A percentile compares a stretch with the other conserved stretches of the same genome.
Conservation (phyloP, 495 filamentous ascomycete species). For the Chaetomium fimeti region DNA sequence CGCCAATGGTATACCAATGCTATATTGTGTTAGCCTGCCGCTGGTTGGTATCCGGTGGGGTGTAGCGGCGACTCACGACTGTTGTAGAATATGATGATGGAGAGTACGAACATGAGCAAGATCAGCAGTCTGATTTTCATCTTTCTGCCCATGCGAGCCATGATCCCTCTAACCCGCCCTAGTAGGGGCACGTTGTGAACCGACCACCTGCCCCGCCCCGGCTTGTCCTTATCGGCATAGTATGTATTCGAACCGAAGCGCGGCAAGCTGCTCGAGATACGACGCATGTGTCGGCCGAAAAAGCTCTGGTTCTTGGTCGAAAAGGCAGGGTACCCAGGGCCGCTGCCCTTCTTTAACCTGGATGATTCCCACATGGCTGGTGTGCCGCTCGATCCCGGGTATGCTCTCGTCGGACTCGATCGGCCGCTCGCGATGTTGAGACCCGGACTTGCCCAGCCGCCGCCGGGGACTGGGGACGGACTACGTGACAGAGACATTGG, state of each 20-base stretch:
- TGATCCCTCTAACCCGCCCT: conserved; percentile 38
- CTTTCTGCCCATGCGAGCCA: conserved; percentile 47
- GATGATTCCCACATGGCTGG: conserved; percentile 81
- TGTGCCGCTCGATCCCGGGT: conserved; percentile 52
- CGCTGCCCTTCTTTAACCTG: conserved; percentile 66
- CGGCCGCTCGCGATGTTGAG: conserved; percentile 67
- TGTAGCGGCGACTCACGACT: conserved; percentile 55
- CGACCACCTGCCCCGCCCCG: conserved; percentile 50
- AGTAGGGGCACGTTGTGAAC: conserved; percentile 39
- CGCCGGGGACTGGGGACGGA: conserved; percentile 74
- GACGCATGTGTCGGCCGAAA: conserved; percentile 74
- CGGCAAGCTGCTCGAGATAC: conserved; percentile 69
- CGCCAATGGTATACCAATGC: conserved; percentile 51
- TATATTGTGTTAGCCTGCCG: conserved; percentile 25
- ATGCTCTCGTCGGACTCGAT: conserved; percentile 59
- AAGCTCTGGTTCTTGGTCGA: conserved; percentile 75
- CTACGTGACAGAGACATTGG: conserved; percentile 82
- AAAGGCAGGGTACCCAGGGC: conserved; percentile 74
- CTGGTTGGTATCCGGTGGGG: background rate
- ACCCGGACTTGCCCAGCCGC: conserved; percentile 85
- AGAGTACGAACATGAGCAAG: conserved; percentile 57
- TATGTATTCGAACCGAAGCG: conserved; percentile 54
- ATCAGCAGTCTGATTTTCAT: conserved; percentile 60
- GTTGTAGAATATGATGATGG: conserved; percentile 64
- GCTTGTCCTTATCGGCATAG: conserved; percentile 77